These are phyloP conservation scores for Bipolaris zeicola DNA, from an alignment of 2,329 filamentous ascomycete genomes.

Conservation along the genomic window DNA sequence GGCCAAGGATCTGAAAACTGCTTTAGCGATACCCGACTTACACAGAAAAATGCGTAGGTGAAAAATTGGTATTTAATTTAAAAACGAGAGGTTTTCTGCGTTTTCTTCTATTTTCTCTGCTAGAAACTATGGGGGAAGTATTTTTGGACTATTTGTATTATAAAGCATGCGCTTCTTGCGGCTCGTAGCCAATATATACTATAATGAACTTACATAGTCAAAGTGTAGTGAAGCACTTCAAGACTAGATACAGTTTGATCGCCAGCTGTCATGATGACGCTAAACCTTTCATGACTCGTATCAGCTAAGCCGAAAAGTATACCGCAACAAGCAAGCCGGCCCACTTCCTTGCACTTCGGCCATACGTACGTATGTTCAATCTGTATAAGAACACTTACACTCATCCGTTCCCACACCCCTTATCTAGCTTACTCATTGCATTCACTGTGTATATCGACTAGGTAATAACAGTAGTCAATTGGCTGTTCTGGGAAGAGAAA, in stretches of 20 bases:
- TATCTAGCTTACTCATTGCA: background rate
- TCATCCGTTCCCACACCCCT: background rate
- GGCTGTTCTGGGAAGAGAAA: background rate
- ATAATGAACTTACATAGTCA: background rate
- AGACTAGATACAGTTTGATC: background rate
- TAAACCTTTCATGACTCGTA: constrained; percentile 1
- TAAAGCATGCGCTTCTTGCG: background rate
- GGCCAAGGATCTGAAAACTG: background rate
- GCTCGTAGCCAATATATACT: background rate
- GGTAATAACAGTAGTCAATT: background rate
- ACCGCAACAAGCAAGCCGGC: background rate
- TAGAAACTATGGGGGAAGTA: background rate
- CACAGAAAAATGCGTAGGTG: background rate
- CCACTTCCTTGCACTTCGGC: background rate
- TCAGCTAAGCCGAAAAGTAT: background rate
- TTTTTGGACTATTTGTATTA: background rate
- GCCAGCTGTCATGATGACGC: constrained; percentile 5
- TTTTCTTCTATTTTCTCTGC: background rate
- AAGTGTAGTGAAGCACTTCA: background rate
- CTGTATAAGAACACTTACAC: background rate
- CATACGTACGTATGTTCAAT: background rate
- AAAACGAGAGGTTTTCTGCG: background rate
- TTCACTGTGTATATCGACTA: background rate
- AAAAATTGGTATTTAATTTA: background rate
- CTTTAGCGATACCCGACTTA: constrained; percentile 11